Base-by-base conservation (phyloP, 2,329 filamentous ascomycete genomes). In the Orbilia oligospora region DNA sequence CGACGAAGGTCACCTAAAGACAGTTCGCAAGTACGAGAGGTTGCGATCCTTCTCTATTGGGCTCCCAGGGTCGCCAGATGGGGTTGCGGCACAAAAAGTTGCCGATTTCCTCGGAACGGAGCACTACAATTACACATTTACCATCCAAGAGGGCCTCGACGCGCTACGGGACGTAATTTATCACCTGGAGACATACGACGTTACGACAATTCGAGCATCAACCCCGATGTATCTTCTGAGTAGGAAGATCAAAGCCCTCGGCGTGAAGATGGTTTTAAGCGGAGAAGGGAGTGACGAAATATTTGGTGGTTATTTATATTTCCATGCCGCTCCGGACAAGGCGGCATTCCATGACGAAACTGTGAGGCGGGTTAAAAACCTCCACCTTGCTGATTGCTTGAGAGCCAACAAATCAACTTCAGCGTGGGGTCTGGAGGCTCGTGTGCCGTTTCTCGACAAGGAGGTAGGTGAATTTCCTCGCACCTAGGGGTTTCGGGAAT, bases 11-110 rank as follows among this genome's bases (percentile, higher is more conserved):
- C 90, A 95, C 83, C 87, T 98, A 79, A 93, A 92, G 61, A 97
- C 94, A 14, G 90, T 97, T 80, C 96, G 94, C 70, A 93, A 96
- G 83, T 90, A 98, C 69, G 94, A 95, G 41, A 93, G 98, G 85
- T 90, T 99, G 85, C 97, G 98, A 90, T 97, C 94, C 16, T 99
- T 99, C 88, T 99, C 96, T 16, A 99, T 99, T 81, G 96, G 96
- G 83, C 90, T 99, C 41, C 94, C 95, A 6, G 93, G 91, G 81
- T 93, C 96, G 38, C 96, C 96, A 63, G 96, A 99, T 85, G 96
- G 93, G 83, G 90, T 92, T 85, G 96, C 96, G 56, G 96, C 96
- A 18, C 87, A 94, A 72, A 93, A 97, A 86, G 96, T 97, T 18
- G 96, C 96, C 83, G 92, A 95, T 85, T 99, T 97, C 88, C 90